A percentile compares a stretch with the other conserved stretches of the same genome.
These are phyloP conservation scores for Barnettozyma pratensis DNA, from an alignment of 805 yeast genomes.

Conservation along the genomic window DNA sequence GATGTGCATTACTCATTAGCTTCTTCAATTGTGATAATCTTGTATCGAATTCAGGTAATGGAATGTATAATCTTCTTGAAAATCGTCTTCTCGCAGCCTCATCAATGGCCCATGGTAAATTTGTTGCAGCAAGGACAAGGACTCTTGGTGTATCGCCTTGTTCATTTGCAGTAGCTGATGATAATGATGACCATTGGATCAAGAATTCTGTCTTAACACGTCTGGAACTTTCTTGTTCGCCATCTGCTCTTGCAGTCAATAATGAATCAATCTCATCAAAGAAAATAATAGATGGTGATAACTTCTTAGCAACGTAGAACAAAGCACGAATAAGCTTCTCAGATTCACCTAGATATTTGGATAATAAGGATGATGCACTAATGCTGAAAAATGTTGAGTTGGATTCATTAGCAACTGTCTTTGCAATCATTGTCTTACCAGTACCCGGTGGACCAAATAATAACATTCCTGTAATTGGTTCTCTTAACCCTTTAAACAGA, in stretches of 20 bases:
- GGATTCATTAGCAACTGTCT: conserved; percentile 95
- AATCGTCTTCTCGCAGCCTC: conserved; percentile 95
- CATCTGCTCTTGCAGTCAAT: conserved; percentile 64
- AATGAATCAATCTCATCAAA: conserved; percentile 95
- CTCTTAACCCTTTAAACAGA: conserved; percentile 81
- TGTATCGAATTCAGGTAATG: conserved; percentile 86
- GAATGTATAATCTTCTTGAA: conserved; percentile 88
- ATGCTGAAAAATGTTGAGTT: conserved; percentile 89
- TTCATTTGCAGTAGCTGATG: conserved; percentile 75
- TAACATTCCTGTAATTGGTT: conserved; percentile 95
- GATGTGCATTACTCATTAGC: conserved; percentile 65
- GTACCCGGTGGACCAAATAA: conserved; percentile 99
- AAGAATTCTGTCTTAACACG: conserved; percentile 89
- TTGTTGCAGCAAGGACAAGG: conserved; percentile 89
- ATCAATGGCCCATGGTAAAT: conserved; percentile 94
- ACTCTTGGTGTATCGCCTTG: conserved; percentile 53
- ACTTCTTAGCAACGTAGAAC: conserved; percentile 74
- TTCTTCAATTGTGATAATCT: conserved; percentile 65
- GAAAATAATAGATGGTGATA: conserved; percentile 91
- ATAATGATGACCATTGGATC: conserved; percentile 91
- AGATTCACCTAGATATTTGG: conserved; percentile 86
- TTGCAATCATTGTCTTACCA: conserved; percentile 94
- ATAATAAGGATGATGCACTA: conserved; percentile 83
- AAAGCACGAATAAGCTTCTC: conserved; percentile 90
- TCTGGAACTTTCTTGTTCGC: conserved; percentile 82